Percentiles rank a stretch among this genome's conserved stretches.
Evolutionary conservation across 495 filamentous ascomycete species (phyloP).

Genomic region (Neurospora pannonica): DNA sequence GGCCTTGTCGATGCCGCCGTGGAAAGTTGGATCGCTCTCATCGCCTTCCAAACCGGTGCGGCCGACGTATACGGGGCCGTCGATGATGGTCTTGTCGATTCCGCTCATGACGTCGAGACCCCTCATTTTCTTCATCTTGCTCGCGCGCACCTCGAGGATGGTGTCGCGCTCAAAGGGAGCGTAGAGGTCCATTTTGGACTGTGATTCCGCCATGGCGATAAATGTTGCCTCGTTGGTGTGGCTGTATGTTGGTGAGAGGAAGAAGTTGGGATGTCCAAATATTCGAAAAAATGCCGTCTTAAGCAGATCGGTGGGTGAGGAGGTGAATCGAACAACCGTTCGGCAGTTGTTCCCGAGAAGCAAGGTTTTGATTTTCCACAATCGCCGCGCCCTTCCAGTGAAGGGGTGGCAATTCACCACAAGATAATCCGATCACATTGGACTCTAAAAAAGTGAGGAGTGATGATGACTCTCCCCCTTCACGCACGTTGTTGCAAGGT

Average conservation of each 20-base stretch:
- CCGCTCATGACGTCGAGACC: slow-evolving; percentile 35
- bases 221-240: not conserved
- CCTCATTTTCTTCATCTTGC: slow-evolving; percentile 39
- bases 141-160: slow-evolving; percentile 43
- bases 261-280: not conserved
- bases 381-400: not conserved
- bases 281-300: not conserved
- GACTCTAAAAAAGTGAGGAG: not conserved
- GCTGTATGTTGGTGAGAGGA: not conserved
- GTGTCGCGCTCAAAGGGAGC: slow-evolving; percentile 35
- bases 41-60: slow-evolving; percentile 40
- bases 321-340: not conserved
- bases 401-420: not conserved
- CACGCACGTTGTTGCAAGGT: not conserved
- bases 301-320: not conserved
- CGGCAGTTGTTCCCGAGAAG: not conserved
- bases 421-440: not conserved
- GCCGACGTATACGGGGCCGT: slow-evolving; percentile 32
- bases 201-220: slow-evolving; percentile 10
- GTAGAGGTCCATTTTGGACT: slow-evolving; percentile 23
- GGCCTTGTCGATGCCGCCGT: slow-evolving; percentile 47
- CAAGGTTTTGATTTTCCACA: not conserved
- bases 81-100: slow-evolving; percentile 40
- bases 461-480: not conserved
- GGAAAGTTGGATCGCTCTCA: slow-evolving; percentile 47